Evolutionary conservation across 1,284 basidiomycete species (phyloP).

Genomic region (Kalmanozyma brasiliensis): DNA sequence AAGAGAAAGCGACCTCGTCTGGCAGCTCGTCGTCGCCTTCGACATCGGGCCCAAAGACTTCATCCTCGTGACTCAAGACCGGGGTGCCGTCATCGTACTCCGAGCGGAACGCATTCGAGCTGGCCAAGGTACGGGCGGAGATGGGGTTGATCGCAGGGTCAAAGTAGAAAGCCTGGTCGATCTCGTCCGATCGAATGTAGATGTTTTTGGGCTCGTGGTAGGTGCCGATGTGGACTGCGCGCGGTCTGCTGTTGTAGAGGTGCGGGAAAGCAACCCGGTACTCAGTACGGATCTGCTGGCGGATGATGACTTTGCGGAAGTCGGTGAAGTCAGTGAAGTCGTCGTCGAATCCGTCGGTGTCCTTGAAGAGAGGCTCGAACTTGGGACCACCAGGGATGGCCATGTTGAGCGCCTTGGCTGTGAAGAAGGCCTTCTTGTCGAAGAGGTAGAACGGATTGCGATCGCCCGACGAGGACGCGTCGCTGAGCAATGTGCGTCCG

Average conservation of each 20-base stretch:
- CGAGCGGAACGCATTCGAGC: constrained; percentile 50
- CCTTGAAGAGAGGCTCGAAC: constrained; percentile 76
- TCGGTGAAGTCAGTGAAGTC: constrained; percentile 99
- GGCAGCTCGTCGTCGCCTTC: constrained; percentile 72
- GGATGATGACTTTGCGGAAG: constrained; percentile 99
- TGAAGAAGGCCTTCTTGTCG: constrained; percentile 97
- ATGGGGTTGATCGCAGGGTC: constrained; percentile 90
- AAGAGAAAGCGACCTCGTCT: constrained; percentile 82
- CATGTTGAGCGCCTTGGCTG: constrained; percentile 93
- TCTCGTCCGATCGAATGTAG: constrained; percentile 98
- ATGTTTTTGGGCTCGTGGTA: constrained; percentile 97
- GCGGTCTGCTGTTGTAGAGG: constrained; percentile 96
- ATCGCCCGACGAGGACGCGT: constrained; percentile 85
- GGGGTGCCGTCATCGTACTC: constrained; percentile 61
- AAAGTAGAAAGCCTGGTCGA: constrained; percentile 99
- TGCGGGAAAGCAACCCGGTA: constrained; percentile 99
- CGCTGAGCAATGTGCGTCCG: constrained; percentile 89
- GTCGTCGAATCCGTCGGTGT: constrained; percentile 97
- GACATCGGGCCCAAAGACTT: constrained; percentile 82
- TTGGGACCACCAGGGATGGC: constrained; percentile 98
- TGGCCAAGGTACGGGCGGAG: constrained; percentile 61
- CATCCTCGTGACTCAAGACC: constrained; percentile 84
- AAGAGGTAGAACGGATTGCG: constrained; percentile 83
- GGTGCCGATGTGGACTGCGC: constrained; percentile 88
- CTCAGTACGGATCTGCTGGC: constrained; percentile 97